Evolutionary conservation across 345 rosid species (phyloP).

Genomic region (Sonneratia alba): DNA sequence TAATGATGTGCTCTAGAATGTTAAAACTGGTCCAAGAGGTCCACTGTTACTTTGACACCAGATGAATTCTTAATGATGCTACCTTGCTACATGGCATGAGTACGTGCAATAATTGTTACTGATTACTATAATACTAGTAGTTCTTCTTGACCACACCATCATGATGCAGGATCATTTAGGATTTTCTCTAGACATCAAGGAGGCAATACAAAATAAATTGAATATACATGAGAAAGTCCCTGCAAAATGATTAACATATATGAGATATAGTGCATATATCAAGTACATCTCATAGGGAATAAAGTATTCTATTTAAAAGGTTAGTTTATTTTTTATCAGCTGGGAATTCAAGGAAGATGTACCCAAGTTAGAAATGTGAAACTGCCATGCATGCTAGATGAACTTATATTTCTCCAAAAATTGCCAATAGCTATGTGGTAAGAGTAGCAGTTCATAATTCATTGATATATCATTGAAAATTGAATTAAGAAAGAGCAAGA

Average conservation of each 20-base stretch:
- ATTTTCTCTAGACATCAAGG: not conserved
- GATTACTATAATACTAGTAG: not conserved
- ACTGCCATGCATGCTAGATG: not conserved
- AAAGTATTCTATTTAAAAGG: no score
- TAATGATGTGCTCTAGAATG: not conserved
- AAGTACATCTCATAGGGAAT: not conserved
- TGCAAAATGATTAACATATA: not conserved
- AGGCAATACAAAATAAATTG: not conserved
- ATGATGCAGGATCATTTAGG: not conserved
- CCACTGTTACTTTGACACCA: not conserved
- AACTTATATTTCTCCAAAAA: not conserved
- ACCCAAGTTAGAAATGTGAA: not conserved
- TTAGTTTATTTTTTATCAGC: not conserved
- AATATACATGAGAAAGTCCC: not conserved
- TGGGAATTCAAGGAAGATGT: not conserved
- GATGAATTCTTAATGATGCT: not conserved
- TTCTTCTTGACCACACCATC: no score
- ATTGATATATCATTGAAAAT: not conserved
- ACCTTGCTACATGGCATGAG: not conserved
- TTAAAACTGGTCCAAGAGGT: not conserved
- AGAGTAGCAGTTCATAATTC: not conserved
- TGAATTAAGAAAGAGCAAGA: not conserved
- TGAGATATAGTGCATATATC: not conserved
- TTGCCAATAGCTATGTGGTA: not conserved
- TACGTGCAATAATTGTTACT: not conserved